Percentiles rank a stretch among this genome's conserved stretches.
Conservation (phyloP, 371 early-diverging fungal genomes). For the Apophysomyces variabilis region DNA sequence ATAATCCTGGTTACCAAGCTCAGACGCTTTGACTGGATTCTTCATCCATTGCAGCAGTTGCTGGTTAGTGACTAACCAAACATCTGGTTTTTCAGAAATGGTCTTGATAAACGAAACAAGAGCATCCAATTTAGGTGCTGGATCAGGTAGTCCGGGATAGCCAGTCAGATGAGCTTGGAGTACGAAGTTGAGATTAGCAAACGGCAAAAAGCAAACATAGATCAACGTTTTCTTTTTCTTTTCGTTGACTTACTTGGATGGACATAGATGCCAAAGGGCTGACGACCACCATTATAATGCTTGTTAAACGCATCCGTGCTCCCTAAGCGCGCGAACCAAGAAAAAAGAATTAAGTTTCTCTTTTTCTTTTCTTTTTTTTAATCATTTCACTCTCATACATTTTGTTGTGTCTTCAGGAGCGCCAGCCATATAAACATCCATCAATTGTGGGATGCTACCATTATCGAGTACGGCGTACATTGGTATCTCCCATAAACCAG, state of each 20-base stretch:
- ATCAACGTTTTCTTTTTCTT: neutral
- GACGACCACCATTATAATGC: conserved; percentile 64
- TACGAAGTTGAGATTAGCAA: neutral
- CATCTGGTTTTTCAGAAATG: conserved; percentile 50
- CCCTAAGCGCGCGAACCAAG: conserved; percentile 24
- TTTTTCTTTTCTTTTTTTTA: neutral
- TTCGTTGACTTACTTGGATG: conserved; percentile 46
- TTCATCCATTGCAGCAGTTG: conserved; percentile 68
- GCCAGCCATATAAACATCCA: conserved; percentile 71
- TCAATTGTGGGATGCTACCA: conserved; percentile 50
- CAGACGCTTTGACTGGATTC: conserved; percentile 67
- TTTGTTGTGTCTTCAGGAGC: conserved; percentile 41
- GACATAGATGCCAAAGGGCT: conserved; percentile 73
- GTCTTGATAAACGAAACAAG: conserved; percentile 48
- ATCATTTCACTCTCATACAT: conserved; percentile 41
- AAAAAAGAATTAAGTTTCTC: neutral
- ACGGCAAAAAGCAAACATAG: neutral
- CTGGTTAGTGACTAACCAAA: conserved; percentile 70
- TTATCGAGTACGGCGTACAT: conserved; percentile 57
- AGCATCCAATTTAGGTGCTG: conserved; percentile 33
- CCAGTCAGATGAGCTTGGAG: conserved; percentile 47
- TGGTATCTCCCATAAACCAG: conserved; percentile 77
- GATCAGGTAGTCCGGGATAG: conserved; percentile 44
- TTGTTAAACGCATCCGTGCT: conserved; percentile 53
- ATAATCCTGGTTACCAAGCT: conserved; percentile 55